Base-by-base conservation (phyloP, 2,329 filamentous ascomycete genomes). In the Cladobotryum mycophilum region DNA sequence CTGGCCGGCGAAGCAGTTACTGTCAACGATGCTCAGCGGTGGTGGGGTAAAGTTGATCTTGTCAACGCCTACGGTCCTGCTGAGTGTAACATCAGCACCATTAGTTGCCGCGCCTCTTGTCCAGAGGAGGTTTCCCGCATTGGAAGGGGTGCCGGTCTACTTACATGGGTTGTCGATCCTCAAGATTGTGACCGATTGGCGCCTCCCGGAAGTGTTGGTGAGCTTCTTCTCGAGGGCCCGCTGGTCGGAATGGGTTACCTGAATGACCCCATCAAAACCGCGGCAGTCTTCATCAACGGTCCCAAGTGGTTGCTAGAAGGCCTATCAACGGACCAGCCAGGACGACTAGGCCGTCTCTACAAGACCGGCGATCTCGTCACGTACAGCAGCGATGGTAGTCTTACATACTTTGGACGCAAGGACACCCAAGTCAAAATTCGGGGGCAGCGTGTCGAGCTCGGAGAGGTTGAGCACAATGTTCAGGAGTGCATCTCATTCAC, bases 391-490 rank as follows among this genome's bases (percentile, higher is more conserved):
- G 44, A 46, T 46, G 44, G 33, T 20, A 20, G 8, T 5, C n/a
- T 46, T 18, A 18, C 5, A n/a, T 30, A 20, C 7, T 12, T 46
- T 13, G 33, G 33, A 65, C 42, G 42, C 76, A 75, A 75, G 55
- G 77, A 80, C 56, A 69, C 68, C 1, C 77, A 80, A 59, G 69
- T 80, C 42, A 81, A 81, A 58, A 59, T 81, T 8, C 69, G 72
- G 30, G 81, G 81, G 41, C 79, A 71, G 49, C 60, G 76, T 48
- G 66, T 77, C 52, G 81, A 75, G 62, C 65, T 75, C 9, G 48
- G 36, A 9, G 53, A 55, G 40, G 30, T 56, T 20, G 54, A 54
- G 45, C 12, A 49, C 20, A 34, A 43, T 6, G 44, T 60, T 37
- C 25, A 12, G 33, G 42, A 34, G 7, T 17, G n/a, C 12, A 34